Conservation (phyloP, 2,329 filamentous ascomycete genomes). For the Apiospora rasikravindrae region DNA sequence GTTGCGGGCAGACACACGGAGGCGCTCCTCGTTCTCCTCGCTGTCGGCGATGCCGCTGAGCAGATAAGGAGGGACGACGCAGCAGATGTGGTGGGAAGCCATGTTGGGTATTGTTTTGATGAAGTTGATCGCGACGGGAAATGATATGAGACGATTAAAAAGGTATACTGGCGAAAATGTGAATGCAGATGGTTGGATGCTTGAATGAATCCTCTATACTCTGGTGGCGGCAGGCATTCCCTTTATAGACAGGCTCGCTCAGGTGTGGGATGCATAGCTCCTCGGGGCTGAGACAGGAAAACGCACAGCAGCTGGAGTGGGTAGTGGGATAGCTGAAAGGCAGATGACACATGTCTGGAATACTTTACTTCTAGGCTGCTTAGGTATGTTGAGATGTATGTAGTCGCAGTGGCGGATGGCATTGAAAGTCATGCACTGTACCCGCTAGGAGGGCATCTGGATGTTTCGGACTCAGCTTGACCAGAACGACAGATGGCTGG, state of each 20-base stretch:
- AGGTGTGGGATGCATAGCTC: not conserved
- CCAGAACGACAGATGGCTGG: not conserved
- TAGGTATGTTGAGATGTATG: no score
- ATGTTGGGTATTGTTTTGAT: conserved; percentile 26
- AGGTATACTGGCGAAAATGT: not conserved
- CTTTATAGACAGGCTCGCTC: not conserved
- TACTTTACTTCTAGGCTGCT: not conserved
- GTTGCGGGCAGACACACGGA: conserved; percentile 43
- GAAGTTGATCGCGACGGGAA: not conserved
- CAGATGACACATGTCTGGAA: conserved; percentile 1
- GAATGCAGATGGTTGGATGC: conserved; percentile 1
- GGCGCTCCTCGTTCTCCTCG: conserved; percentile 43
- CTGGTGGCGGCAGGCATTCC: not conserved
- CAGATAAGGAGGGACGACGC: conserved; percentile 53
- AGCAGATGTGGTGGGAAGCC: conserved; percentile 39
- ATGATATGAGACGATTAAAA: not conserved
- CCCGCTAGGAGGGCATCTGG: not conserved
- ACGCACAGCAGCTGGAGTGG: not conserved
- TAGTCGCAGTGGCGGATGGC: not conserved
- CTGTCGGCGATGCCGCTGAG: conserved; percentile 48
- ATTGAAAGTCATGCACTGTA: not conserved
- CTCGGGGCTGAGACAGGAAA: not conserved
- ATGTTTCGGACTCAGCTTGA: not conserved
- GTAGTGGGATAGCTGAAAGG: not conserved
- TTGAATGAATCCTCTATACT: not conserved